These are phyloP conservation scores for Trichophyton simii DNA, from an alignment of 2,329 filamentous ascomycete genomes.

Conservation along the genomic window DNA sequence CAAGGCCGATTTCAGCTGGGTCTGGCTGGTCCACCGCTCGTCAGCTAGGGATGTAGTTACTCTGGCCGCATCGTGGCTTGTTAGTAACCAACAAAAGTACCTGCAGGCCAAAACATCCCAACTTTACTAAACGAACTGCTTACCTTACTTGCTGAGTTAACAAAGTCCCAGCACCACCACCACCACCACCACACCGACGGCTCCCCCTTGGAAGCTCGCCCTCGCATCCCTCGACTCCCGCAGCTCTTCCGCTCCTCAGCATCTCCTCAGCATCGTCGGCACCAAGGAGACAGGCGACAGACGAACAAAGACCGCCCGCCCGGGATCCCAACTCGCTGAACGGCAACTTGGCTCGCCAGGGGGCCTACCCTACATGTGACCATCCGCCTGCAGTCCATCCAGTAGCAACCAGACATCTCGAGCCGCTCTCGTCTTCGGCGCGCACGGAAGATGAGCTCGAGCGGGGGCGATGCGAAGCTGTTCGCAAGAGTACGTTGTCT, in stretches of 20 bases:
- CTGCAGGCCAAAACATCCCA: neutral
- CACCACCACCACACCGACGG: too few relatives aligned
- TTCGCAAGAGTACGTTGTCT: conserved; percentile 72
- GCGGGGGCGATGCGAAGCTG: conserved; percentile 94
- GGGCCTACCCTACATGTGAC: conserved; percentile 5
- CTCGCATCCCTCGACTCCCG: neutral
- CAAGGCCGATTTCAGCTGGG: neutral
- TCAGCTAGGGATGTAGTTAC: neutral
- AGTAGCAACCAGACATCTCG: neutral
- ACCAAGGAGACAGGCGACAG: neutral
- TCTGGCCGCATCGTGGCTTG: neutral
- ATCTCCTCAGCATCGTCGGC: neutral
- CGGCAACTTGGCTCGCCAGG: neutral
- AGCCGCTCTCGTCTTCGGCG: conserved; percentile 1
- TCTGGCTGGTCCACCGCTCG: neutral
- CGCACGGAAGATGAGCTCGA: conserved; percentile 42
- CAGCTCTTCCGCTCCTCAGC: neutral
- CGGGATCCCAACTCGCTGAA: neutral
- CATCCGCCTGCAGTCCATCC: neutral
- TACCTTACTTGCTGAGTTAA: neutral
- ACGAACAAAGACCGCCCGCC: neutral
- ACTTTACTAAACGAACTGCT: neutral
- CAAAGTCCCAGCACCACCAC: neutral
- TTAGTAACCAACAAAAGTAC: neutral
- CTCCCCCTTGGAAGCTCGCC: neutral